Evolutionary conservation across 2,329 filamentous ascomycete species (phyloP), one percentile per base, ranked within the genome.

Genomic region (Colletotrichum shisoi): DNA sequence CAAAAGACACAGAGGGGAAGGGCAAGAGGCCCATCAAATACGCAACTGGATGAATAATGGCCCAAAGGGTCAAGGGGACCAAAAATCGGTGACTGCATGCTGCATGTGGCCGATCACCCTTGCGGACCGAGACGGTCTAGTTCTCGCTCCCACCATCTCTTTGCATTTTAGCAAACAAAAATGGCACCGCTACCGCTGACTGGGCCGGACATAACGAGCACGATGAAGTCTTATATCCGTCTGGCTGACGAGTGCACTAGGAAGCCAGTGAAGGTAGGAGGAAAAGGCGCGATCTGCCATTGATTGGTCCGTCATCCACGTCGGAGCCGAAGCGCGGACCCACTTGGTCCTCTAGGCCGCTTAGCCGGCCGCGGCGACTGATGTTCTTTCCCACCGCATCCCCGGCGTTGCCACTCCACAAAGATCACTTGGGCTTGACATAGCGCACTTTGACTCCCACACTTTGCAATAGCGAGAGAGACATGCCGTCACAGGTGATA

Each of bases 311-410:
- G 51, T 57, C 39, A 42, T 57, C 19, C n/a, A 31, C 27, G 62
- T 68, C 66, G 62, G 66, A 68, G 66, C 66, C 66, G 66, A 66
- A 42, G 11, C 51, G 65, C 39, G 56, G 49, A 61, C 57, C 63
- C 59, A 61, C 63, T 61, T 52, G 21, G 45, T 7, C 31, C n/a
- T 56, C 21, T 21, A 51, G 27, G 39, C 45, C 58, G 45, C 52
- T 59, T 59, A 64, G 15, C 60, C 54, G 64, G 64, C 63, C 53
- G 54, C 54, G 46, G 42, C 24, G 54, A 44, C 27, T 45, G 63
- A 52, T 44, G 48, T 39, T 54, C 48, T 63, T 64, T 67, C 57
- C 64, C 61, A 61, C 42, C 42, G 61, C 57, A 59, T 59, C 54
- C n/a, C 62, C 61, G 45, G 40, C 17, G 31, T 40, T 46, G 54